Evolutionary conservation across 2,329 filamentous ascomycete species (phyloP).

Genomic region (Microdochium paspali): DNA sequence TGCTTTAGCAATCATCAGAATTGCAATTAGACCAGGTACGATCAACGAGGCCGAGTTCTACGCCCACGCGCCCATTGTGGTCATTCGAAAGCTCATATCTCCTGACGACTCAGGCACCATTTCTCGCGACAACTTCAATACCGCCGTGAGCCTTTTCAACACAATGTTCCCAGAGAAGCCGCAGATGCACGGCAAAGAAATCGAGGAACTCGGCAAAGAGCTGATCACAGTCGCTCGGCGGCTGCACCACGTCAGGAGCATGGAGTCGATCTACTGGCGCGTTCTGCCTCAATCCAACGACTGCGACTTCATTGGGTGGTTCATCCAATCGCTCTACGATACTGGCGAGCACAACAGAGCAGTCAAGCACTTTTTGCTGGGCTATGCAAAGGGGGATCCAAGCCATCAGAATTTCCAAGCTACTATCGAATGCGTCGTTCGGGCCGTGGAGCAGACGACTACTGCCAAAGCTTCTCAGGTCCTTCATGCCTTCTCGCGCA

Average conservation of each 20-base stretch:
- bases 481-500: slow-evolving; percentile 15
- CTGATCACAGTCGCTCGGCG: slow-evolving; percentile 20
- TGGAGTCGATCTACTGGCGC: slow-evolving; percentile 21
- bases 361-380: slow-evolving; percentile 22
- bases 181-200: slow-evolving; percentile 2
- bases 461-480: slow-evolving; percentile 17
- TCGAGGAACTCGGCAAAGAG: slow-evolving; percentile 12
- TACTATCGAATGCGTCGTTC: slow-evolving; percentile 20
- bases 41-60: slow-evolving; percentile 24
- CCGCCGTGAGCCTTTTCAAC: slow-evolving; percentile 21
- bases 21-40: slow-evolving; percentile 13
- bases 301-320: slow-evolving; percentile 17
- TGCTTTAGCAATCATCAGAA: slow-evolving; percentile 19
- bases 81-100: slow-evolving; percentile 20
- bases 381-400: slow-evolving; percentile 17
- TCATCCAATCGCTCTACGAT: slow-evolving; percentile 18
- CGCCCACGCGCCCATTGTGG: slow-evolving; percentile 21
- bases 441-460: slow-evolving; percentile 18
- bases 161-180: slow-evolving; percentile 15
- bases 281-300: slow-evolving; percentile 14
- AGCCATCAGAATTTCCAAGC: slow-evolving; percentile 8
- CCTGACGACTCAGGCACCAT: slow-evolving; percentile 4
- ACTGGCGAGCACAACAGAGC: slow-evolving; percentile 18
- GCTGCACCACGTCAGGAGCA: slow-evolving; percentile 7
- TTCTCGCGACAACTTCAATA: slow-evolving; percentile 6